A percentile compares a stretch with the other conserved stretches of the same genome.
These are phyloP conservation scores for Breynia disticha DNA, from an alignment of 441 rosid genomes.

Conservation along the genomic window DNA sequence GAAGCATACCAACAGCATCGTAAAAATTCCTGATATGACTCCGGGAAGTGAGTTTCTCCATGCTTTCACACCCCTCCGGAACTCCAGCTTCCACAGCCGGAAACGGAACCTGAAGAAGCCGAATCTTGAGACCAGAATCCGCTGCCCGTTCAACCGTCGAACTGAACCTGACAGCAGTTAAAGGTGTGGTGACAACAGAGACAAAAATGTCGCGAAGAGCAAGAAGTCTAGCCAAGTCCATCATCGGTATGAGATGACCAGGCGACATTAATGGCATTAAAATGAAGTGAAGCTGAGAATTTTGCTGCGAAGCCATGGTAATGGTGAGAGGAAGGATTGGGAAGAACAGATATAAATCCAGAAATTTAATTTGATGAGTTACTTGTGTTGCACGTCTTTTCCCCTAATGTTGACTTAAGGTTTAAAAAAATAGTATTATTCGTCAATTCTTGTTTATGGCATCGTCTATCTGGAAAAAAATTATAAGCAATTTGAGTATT, in stretches of 20 bases:
- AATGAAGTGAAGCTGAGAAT: constrained; percentile 30
- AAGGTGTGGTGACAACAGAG: constrained; percentile 28
- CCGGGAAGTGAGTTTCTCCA: constrained; percentile 27
- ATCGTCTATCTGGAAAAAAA: no score
- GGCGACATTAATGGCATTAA: constrained; percentile 31
- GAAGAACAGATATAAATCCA: no score
- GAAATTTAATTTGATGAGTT: no score
- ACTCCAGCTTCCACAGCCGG: constrained; percentile 19
- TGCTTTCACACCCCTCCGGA: constrained; percentile 26
- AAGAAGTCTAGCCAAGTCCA: constrained; percentile 30
- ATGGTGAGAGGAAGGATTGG: no score
- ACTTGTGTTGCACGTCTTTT: no score
- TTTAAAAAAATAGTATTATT: no score
- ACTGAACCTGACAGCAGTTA: constrained; percentile 16
- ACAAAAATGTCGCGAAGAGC: constrained; percentile 23
- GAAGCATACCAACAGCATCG: constrained; percentile 17
- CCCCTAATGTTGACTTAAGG: no score
- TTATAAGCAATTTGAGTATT: no score
- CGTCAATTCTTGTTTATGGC: no score
- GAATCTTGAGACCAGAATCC: constrained; percentile 19
- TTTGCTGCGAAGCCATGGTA: no score
- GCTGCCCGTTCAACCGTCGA: constrained; percentile 14
- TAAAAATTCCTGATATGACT: constrained; percentile 19
- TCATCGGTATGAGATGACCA: constrained; percentile 36
- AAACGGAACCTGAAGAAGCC: constrained; percentile 18